Base-by-base conservation (phyloP, 2,329 filamentous ascomycete species). In the Atkinsonella hypoxylon region DNA sequence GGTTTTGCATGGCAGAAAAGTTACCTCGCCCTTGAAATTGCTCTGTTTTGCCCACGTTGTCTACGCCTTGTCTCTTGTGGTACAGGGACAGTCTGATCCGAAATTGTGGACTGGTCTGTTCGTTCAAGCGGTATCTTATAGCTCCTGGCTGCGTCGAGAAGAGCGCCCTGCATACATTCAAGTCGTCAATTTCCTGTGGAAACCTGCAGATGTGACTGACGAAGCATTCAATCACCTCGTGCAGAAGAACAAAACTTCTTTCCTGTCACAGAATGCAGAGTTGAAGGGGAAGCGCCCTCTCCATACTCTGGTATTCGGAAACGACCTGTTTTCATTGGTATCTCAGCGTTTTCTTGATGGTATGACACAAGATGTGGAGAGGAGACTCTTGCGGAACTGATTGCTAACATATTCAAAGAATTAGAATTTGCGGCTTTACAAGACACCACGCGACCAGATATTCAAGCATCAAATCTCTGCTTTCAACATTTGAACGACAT, bases 1-100 rank as follows among this genome's bases (percentile, higher is more conserved):
- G 11, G 62, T 75, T 4, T 55, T 77, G 0, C 61, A 66, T 20
- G 71, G 70, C 2, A 57, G 57, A n/a, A 60, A 62, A 7, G 60
- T 65, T 0, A 58, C 61, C 3, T 67, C 70, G 1, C 65, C 76
- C 4, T 56, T 73, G 30, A 67, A 74, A 30, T 67, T 70, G 2
- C 57, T 79, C 1, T 78, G 74, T 57, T 73, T 79, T 53, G 59
- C 77, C 32, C 76, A 79, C 50, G 54, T 79, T 18, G 64, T 73
- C 22, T 78, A 77, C 54, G 71, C 74, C 12, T 67, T 78, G 38
- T 76, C 71, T 4, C 55, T 76, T 10, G 65, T 74, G 13, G 57
- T 75, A 5, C 67, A 75, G 49, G 70, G 70, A 56, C 65, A 70
- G 47, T 67, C 70, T 31, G 62, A 69, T 5, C 46, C 57, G 11